Base-by-base conservation (phyloP, 306 rosid species). In the Lathyrus sativus region DNA sequence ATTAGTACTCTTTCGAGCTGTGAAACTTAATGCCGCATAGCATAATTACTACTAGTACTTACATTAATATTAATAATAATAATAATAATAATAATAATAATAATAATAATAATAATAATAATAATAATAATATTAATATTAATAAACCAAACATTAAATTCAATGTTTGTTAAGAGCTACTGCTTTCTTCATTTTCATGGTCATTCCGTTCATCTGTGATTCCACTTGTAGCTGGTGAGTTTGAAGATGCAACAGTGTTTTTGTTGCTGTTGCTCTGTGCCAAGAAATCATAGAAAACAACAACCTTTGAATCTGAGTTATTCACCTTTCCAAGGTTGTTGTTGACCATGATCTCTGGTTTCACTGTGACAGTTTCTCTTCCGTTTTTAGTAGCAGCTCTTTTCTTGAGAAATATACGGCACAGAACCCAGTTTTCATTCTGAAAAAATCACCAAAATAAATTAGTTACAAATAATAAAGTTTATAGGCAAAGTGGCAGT, bases 381-480 rank as follows among this genome's bases (percentile, higher is more conserved):
- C 80, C 85, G 29, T 43, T 80, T 57, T 81, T 84, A 38, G 73
- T 65, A 38, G 80, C 65, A 29, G 73, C 81, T 65, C 99, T 90
- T 67, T 78, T 90, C 92, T 93, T 93, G 67, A 88, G 74, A 78
- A 93, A 93, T 82, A 93, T 85, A 46, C 99, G 97, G 76, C 99
- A 90, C 0, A 93, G 84, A 35, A 93, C 95, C 99, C 99, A 93
- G 33, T 84, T 85, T 43, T 86, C 12, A 13, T 56, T 56, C 62
- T 56, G 39, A 26, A 53, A 22, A 46, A 44, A 44, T 2, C n/a
- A 4, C 26, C 1, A 24, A 24, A 24, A 24, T 24, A 24, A 24
- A 24, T 24, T 24, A 19, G 22, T 0, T 19, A 19, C 22, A 19
- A 19, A 19, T 19, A 19, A 19, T 19, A 24, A 24, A 24, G 26